Evolutionary conservation across 768 basidiomycete genomes (phyloP), one percentile per base, ranked within the genome.

Genomic region (Rhizopogon salebrosus): DNA sequence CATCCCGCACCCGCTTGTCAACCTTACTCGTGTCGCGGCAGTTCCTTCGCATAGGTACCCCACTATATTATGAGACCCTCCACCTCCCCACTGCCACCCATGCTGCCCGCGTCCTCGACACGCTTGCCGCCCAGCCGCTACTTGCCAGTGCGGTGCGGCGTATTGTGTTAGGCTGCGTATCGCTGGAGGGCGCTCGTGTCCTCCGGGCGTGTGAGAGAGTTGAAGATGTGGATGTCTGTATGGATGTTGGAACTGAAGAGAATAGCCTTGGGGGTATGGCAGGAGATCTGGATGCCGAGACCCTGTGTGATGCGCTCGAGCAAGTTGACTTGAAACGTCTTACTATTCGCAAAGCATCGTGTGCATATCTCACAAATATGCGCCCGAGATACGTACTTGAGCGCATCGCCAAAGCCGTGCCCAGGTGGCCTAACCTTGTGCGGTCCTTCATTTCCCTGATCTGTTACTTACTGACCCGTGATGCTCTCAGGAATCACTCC

Each of bases 21-120:
- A 72, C 76, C 0, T 74, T 86, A 14, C 75, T 80, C 48, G 79
- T 81, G 41, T 83, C 68, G 46, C 75, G 66, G 36, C 60, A 68
- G 22, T 81, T 84, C 68, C 64, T 74, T 40, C 75, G 85, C 54
- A 83, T 87, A 54, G 75, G 72, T 2, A 75, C 75, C 0, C 83
- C 84, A 1, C 71, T 84, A 11, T 73, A 82, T 55, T 85, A 85
- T 70, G 71, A 77, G 60, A 72, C 74, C 39, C 54, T 86, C 39
- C 70, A 72, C 58, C 61, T 87, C 41, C 67, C 62, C 35, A 70
- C 77, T 0, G 55, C 72, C 0, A 34, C 48, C 10, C 77, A 82
- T 22, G 67, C 80, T 1, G 55, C 59, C 10, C 55, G 63, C 8
- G 71, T 77, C 11, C 61, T 68, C n/a, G 59, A 55, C 16, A 70